Evolutionary conservation across 2,329 filamentous ascomycete species (phyloP), one percentile per base, ranked within the genome.

Genomic region (Diaporthe aspalathi): DNA sequence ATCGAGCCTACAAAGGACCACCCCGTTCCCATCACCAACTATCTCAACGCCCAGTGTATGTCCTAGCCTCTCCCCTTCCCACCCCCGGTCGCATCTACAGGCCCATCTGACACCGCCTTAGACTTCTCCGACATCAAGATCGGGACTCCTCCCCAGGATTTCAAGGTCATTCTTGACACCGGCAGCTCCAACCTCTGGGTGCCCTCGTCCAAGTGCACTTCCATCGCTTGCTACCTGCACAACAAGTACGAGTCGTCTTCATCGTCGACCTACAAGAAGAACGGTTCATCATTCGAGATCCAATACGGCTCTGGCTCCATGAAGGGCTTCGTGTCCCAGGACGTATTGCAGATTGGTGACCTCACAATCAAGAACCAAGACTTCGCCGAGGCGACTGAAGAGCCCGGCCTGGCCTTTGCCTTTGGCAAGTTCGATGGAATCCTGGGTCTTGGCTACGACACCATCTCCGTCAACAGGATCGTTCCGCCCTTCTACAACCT

Each of bases 181-280:
- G 96, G 96, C 78, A 98, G 94, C 88, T 98, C 96, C 82, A 99
- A 99, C 88, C 90, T 99, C 74, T 99, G 97, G 97, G 95, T 99
- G 73, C 97, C 97, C 49, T 97, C 95, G 29, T 87, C 90, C 70
- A 88, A 94, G 80, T 99, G 97, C 83, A 91, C 89, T 80, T 98
- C 95, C 80, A 99, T 99, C 80, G 97, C 96, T 75, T 99, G 96
- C 90, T 99, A 95, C 85, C 91, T 99, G 73, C 96, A 99, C 88
- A 91, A 84, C 83, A 99, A 97, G 86, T 99, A 98, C 86, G 94
- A 98, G 84, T 96, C 94, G 71, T 93, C 91, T 47, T 85, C 91
- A 5, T 99, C 97, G 60, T 95, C 92, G 24, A 93, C 94, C 62
- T 97, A 95, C 90, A 93, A 97, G 90, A 89, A 93, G 88, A 99